Evolutionary conservation across 495 filamentous ascomycete genomes (phyloP), one percentile per base, ranked within the genome.

Genomic region (Lepraria neglecta): DNA sequence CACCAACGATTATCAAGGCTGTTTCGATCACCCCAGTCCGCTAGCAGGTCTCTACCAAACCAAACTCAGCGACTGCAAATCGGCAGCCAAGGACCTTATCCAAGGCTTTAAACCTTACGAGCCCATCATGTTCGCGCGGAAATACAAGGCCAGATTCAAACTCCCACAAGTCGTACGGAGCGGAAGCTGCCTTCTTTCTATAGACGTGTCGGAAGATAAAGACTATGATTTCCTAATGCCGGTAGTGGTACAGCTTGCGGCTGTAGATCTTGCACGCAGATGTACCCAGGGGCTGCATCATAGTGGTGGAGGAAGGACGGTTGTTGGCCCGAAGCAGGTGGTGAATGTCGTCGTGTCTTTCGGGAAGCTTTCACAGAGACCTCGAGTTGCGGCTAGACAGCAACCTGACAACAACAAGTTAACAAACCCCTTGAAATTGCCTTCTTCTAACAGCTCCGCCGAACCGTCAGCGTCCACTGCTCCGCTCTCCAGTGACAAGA

Each of bases 341-440:
- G 56, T 58, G 33, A 45, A 58, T 3, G 17, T 58, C 31, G 42
- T 58, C 6, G 42, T 58, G 15, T 19, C 19, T 10, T 58, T 35
- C 33, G 42, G 43, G 42, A 47, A n/a, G 12, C 3, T 1, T 45
- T 46, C 12, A 24, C 24, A 24, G 24, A 24, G 24, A 24, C 2
- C 24, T 24, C 24, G 24, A 24, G 24, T 24, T 24, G 24, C 24
- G 24, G 24, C 24, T 24, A 24, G 24, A 24, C 2, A 24, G 24
- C 24, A 24, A 24, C 24, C 24, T 24, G 24, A 24, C 24, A 24
- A 24, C 24, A 24, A 24, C 24, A 24, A 24, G 24, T 24, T 24
- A 24, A 24, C 1, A 24, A 24, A 2, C 1, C 24, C 24, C 24
- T 24, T 2, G 24, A 2, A 24, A 2, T 2, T 24, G 2, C 24